Conservation (phyloP, 768 basidiomycete genomes). For the Cystofilobasidium ferigula region DNA sequence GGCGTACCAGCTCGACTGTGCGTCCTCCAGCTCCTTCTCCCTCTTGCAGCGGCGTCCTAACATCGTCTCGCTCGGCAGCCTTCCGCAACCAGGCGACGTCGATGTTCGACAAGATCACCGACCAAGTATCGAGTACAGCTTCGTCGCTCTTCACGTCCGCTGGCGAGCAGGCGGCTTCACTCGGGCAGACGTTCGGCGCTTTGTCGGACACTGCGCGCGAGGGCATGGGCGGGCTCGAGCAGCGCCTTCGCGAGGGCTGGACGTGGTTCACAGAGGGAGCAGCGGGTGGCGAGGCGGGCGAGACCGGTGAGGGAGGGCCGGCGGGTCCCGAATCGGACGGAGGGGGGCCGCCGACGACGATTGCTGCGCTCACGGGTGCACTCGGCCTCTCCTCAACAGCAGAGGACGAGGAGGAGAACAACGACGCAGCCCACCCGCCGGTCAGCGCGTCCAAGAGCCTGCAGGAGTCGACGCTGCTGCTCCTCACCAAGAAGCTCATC, state of each 20-base stretch:
- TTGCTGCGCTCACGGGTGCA: conserved; percentile 17
- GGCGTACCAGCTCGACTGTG: conserved; percentile 22
- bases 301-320: neutral
- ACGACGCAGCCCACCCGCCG: neutral
- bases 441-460: neutral
- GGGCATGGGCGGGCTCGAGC: conserved; percentile 5
- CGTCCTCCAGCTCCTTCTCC: conserved; percentile 1
- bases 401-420: conserved; percentile 8
- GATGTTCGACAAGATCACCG: conserved; percentile 5
- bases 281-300: neutral
- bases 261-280: conserved; percentile 23
- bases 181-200: conserved; percentile 3
- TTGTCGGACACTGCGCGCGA: neutral
- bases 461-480: conserved; percentile 49
- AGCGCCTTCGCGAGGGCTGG: conserved; percentile 13
- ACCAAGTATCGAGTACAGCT: conserved; percentile 11
- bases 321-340: conserved; percentile 15
- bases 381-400: neutral
- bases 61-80: neutral
- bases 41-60: neutral
- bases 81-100: conserved; percentile 17
- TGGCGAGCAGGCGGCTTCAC: neutral
- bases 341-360: conserved; percentile 10
- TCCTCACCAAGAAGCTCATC: conserved; percentile 86
- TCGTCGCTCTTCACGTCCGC: conserved; percentile 18